Base-by-base conservation (phyloP, 2,329 filamentous ascomycete species). In the Fusarium sp. region DNA sequence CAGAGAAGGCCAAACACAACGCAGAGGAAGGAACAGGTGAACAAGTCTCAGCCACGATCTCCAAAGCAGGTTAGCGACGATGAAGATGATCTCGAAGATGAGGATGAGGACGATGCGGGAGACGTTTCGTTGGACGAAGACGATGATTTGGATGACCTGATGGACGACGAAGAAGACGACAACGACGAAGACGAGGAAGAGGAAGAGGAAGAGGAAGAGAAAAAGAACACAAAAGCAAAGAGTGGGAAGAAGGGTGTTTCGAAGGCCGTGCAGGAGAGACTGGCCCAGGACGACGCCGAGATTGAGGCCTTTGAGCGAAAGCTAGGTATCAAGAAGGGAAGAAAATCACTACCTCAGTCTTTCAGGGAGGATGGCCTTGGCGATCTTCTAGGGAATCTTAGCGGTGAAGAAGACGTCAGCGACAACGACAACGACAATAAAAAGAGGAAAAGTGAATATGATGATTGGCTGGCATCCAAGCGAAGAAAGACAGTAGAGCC, bases 291-390 rank as follows among this genome's bases (percentile, higher is more conserved):
- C 66, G 95, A 98, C 78, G 93, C 91, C 5, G 94, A 98, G 76
- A 98, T 99, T 75, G 92, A 92, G 26, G 91, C 91, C 6, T 85
- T 98, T 38, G 96, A 99, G 84, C 95, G 92, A 81, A 97, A 94
- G 79, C 85, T 99, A 7, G 96, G 96, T 0, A 88, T 98, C 39
- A 91, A 88, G 74, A 94, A 92, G 79, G 90, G 90, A 31, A 92
- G 92, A 69, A 97, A 94, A 79, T 91, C 89, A 38, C 82, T 94
- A 10, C 91, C 92, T 0, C 92, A 93, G 74, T 87, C 90, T 0
- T 94, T 95, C 76, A 88, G 90, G 26, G 93, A 97, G 12, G 95
- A 98, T 79, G 96, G 95, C 0, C 84, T 98, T 5, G 94, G 92
- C 47, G 92, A 93, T 63, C 82, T 99, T 7, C 84, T 98, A 26